These are phyloP conservation scores for Dryas alaskensis DNA, from an alignment of 306 rosid species.

Conservation along the genomic window DNA sequence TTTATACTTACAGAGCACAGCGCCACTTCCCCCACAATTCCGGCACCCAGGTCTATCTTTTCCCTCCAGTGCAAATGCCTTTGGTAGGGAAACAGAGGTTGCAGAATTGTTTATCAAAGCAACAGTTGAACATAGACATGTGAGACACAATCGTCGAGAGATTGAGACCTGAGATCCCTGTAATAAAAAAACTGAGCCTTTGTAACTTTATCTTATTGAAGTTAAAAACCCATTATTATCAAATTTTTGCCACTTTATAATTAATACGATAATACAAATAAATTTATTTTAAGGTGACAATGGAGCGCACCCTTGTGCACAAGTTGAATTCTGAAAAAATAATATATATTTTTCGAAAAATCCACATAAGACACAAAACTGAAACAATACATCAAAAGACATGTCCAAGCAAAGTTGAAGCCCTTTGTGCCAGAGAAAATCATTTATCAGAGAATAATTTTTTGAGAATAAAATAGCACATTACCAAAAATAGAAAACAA, in stretches of 20 bases:
- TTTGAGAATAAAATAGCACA: neutral
- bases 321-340: neutral
- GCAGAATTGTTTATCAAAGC: conserved; percentile 40
- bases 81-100: conserved; percentile 27
- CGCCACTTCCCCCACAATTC: conserved; percentile 88
- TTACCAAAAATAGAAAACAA: neutral
- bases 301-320: neutral
- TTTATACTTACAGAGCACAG: conserved; percentile 65
- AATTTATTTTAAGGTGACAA: neutral
- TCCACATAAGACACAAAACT: neutral
- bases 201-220: neutral
- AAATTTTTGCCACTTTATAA: neutral
- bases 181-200: neutral
- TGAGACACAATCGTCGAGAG: conserved; percentile 69
- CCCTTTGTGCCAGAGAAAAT: neutral
- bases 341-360: neutral
- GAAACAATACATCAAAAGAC: neutral
- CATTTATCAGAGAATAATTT: neutral
- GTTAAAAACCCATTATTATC: neutral
- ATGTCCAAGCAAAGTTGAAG: neutral
- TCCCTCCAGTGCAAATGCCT: conserved; percentile 55
- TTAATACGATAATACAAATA: neutral
- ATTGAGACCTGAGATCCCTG: conserved; percentile 46
- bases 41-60: conserved; percentile 66
- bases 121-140: conserved; percentile 62